phyloP scores from a whole-genome alignment of 768 basidiomycete species.

The Mycena polygramma region DNA sequence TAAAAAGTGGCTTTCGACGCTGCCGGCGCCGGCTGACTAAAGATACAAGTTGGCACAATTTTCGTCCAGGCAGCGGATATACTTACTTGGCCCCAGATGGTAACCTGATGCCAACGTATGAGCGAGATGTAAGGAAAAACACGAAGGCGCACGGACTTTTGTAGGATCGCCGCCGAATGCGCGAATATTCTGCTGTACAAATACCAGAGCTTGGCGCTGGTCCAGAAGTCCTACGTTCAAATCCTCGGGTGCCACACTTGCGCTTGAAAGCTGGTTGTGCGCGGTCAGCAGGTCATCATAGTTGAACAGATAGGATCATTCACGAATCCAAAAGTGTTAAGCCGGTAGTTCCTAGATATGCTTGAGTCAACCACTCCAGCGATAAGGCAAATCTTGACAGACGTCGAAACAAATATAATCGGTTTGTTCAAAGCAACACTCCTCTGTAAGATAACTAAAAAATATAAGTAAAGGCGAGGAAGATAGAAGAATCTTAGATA shows the following conservation, averaged over 20 bases:
- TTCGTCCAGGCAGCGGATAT: neutral
- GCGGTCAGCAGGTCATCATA: neutral
- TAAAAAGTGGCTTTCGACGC: constrained; percentile 62
- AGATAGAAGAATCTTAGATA: constrained; percentile 38
- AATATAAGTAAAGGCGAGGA: neutral
- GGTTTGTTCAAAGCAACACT: constrained; percentile 63
- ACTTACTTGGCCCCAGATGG: constrained; percentile 67
- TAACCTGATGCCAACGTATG: constrained; percentile 51
- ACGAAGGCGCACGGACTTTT: constrained; percentile 52
- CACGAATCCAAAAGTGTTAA: constrained; percentile 72
- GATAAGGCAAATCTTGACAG: constrained; percentile 25
- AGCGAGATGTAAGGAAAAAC: neutral
- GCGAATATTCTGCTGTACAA: constrained; percentile 75
- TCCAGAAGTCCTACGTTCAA: constrained; percentile 73
- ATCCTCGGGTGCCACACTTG: constrained; percentile 58
- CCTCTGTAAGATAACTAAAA: constrained; percentile 60
- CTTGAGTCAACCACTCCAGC: constrained; percentile 3
- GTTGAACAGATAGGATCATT: constrained; percentile 33
- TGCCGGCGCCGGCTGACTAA: constrained; percentile 67
- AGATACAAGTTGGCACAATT: neutral
- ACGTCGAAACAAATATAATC: constrained; percentile 71
- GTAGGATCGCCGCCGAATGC: constrained; percentile 74
- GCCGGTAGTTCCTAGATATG: constrained; percentile 63
- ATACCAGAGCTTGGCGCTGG: constrained; percentile 68
- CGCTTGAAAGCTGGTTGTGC: constrained; percentile 58